Conservation (phyloP, 768 basidiomycete species). For the Russula emetica region DNA sequence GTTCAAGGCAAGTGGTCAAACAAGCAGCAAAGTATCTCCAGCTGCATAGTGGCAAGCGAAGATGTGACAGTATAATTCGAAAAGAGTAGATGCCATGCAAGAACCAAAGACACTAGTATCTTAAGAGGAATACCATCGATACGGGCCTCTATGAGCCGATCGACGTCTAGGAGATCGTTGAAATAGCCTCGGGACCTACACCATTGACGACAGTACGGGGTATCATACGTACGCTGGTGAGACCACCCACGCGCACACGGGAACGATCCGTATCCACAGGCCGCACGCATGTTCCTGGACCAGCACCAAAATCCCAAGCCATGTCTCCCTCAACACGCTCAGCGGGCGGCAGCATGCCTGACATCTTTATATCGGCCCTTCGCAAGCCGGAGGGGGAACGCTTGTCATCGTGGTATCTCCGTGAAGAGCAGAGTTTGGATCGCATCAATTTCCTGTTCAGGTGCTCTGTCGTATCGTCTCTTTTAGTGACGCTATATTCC, state of each 20-base stretch:
- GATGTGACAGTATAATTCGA: neutral
- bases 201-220: conserved; percentile 16
- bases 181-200: neutral
- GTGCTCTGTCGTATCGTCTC: neutral
- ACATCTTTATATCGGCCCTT: neutral
- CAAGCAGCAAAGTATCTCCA: neutral
- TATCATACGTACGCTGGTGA: conserved; percentile 23
- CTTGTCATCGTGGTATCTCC: neutral
- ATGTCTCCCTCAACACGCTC: conserved; percentile 24
- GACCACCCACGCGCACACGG: conserved; percentile 20
- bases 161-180: neutral
- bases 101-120: neutral
- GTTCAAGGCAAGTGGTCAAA: neutral
- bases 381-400: neutral
- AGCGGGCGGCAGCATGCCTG: neutral
- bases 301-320: conserved; percentile 22
- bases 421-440: neutral
- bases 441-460: neutral
- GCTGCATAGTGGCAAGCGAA: neutral
- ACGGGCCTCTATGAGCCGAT: neutral
- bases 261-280: conserved; percentile 1
- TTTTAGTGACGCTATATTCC: neutral
- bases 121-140: neutral
- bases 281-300: neutral
- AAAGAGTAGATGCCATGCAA: neutral